Conservation (phyloP, 495 filamentous ascomycete species). For the Evernia prunastri region DNA sequence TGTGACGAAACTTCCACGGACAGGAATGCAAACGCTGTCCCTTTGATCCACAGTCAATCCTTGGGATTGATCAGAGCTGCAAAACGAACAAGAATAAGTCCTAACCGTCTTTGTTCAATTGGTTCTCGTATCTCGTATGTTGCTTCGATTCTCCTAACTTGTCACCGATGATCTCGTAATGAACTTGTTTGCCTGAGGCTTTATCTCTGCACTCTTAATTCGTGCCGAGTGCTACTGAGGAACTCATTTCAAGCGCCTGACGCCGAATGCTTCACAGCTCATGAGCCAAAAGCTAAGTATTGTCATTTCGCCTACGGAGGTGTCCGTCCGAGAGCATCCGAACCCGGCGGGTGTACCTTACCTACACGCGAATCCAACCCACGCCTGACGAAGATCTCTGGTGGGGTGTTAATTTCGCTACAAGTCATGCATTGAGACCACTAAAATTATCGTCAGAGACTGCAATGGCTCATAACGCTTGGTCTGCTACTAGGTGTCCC, state of each 20-base stretch:
- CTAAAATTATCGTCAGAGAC: not conserved
- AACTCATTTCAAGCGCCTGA: not conserved
- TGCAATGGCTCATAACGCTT: not conserved
- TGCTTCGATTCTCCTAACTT: not conserved
- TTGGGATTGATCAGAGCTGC: not conserved
- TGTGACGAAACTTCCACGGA: not conserved
- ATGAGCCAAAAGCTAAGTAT: not conserved
- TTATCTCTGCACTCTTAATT: not conserved
- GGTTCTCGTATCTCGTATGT: not conserved
- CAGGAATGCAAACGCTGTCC: not conserved
- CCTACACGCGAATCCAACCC: not conserved
- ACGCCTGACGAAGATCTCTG: not conserved
- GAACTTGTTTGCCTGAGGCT: not conserved
- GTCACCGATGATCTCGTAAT: not conserved
- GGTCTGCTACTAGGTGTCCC: not conserved
- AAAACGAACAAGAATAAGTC: not conserved
- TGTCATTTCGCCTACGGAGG: not conserved
- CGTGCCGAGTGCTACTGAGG: not conserved
- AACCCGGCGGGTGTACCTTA: not conserved
- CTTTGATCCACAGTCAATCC: not conserved
- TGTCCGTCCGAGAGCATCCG: not conserved
- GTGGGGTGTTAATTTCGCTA: conserved; percentile 3
- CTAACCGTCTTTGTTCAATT: not conserved
- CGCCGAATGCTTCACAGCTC: not conserved
- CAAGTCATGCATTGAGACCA: not conserved